A percentile compares a stretch with the other conserved stretches of the same genome.
phyloP scores from a whole-genome alignment of 352 stramenopile species.

The Pythium folliculosum region DNA sequence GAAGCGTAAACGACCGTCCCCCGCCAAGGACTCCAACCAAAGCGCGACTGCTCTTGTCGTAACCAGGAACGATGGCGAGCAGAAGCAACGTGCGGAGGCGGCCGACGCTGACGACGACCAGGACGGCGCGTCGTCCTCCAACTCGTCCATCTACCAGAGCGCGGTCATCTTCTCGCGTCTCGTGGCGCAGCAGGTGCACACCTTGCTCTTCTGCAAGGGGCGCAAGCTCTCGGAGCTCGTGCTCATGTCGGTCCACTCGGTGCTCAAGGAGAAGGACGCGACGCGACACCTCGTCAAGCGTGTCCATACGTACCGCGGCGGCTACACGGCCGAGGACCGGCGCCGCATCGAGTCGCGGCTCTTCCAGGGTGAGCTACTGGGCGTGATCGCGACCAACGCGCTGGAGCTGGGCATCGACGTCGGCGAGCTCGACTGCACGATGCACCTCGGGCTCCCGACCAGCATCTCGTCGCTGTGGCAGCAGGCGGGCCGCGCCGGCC shows the following conservation, averaged over 20 bases:
- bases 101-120: conserved; percentile 24
- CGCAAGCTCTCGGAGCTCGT: conserved; percentile 94
- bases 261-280: conserved; percentile 46
- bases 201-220: conserved; percentile 95
- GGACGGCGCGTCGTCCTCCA: conserved; percentile 19
- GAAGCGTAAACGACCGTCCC: conserved; percentile 1
- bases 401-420: conserved; percentile 98
- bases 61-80: too few relatives aligned
- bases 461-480: conserved; percentile 95
- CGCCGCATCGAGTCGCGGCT: conserved; percentile 94
- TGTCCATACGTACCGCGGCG: conserved; percentile 95
- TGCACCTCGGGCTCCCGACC: conserved; percentile 95
- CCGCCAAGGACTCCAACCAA: too few relatives aligned
- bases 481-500: conserved; percentile 94
- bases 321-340: conserved; percentile 92
- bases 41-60: too few relatives aligned
- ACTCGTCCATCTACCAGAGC: conserved; percentile 87
- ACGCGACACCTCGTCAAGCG: conserved; percentile 53
- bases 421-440: conserved; percentile 93
- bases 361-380: conserved; percentile 94
- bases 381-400: conserved; percentile 95
- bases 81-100: conserved; percentile 11
- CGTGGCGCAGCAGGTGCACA: conserved; percentile 88
- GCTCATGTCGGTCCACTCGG: conserved; percentile 81
- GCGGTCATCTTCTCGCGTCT: conserved; percentile 91